A percentile compares a stretch with the other conserved stretches of the same genome.
These are phyloP conservation scores for Zoysia pacifica DNA, from an alignment of 176 grass and related monocot genomes.

Conservation along the genomic window DNA sequence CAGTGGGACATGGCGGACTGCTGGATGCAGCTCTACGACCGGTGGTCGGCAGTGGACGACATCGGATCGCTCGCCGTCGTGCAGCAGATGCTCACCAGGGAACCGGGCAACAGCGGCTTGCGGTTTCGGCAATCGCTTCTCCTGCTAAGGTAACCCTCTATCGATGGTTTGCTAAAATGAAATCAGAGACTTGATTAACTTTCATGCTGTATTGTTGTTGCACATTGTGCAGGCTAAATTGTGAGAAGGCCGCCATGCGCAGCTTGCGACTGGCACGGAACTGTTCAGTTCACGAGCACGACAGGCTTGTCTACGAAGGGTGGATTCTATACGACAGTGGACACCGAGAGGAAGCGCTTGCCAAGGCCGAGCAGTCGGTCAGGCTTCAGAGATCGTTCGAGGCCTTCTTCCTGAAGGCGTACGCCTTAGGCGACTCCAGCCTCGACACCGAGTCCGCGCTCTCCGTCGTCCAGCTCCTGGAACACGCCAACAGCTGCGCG, in stretches of 20 bases:
- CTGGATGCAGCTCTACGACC: constrained; percentile 95
- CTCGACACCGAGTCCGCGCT: constrained; percentile 60
- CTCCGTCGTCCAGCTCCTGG: constrained; percentile 81
- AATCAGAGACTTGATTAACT: constrained; percentile 2
- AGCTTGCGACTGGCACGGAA: constrained; percentile 77
- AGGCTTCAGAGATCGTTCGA: constrained; percentile 82
- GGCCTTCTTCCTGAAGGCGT: constrained; percentile 93
- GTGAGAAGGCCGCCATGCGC: constrained; percentile 81
- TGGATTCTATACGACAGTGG: constrained; percentile 95
- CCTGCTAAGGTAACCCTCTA: constrained; percentile 54
- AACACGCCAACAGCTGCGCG: constrained; percentile 81
- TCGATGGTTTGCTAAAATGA: not conserved
- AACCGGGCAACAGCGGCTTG: constrained; percentile 87
- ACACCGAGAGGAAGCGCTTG: constrained; percentile 82
- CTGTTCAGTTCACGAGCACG: constrained; percentile 60
- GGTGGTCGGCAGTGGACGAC: constrained; percentile 94
- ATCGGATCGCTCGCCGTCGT: constrained; percentile 88
- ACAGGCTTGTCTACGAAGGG: constrained; percentile 94
- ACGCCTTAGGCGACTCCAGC: constrained; percentile 80
- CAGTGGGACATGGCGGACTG: constrained; percentile 96
- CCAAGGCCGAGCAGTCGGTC: constrained; percentile 84
- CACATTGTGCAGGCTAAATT: constrained; percentile 65
- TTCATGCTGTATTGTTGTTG: not conserved
- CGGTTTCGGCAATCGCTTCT: constrained; percentile 91
- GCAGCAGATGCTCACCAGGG: constrained; percentile 87